Percentiles rank a stretch among this genome's conserved stretches.
These are phyloP conservation scores for Wickerhamomyces sp. DNA, from an alignment of 1,139 yeast species.

Conservation along the genomic window DNA sequence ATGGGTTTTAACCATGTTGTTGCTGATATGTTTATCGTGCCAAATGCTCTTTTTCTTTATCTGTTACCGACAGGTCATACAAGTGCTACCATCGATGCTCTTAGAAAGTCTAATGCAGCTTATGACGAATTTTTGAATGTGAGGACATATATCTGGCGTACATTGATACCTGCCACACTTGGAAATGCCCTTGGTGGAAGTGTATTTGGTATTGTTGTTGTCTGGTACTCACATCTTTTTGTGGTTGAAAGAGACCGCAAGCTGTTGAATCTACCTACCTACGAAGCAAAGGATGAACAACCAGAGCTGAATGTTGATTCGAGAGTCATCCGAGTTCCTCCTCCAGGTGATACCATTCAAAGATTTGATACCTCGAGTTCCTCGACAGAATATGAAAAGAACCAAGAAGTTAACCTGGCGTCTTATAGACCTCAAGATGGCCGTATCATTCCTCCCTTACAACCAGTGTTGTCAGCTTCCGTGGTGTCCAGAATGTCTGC, in stretches of 20 bases:
- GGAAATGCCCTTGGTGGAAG: constrained; percentile 74
- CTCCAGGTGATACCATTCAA: background rate
- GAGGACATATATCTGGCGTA: constrained; percentile 65
- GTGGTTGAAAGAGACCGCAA: constrained; percentile 67
- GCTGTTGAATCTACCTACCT: constrained; percentile 54
- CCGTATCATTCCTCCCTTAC: constrained; percentile 2
- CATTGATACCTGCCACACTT: constrained; percentile 58
- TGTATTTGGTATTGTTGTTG: constrained; percentile 53
- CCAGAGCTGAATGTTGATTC: constrained; percentile 74
- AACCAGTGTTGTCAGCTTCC: no score
- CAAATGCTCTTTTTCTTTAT: constrained; percentile 49
- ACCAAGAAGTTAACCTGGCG: constrained; percentile 10
- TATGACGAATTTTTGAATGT: constrained; percentile 60
- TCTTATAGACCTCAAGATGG: constrained; percentile 13
- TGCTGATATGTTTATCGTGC: constrained; percentile 70
- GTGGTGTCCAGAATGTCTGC: constrained; percentile 6
- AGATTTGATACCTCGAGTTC: constrained; percentile 8
- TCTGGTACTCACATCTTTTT: constrained; percentile 64
- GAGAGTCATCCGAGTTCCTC: constrained; percentile 53
- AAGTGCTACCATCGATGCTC: background rate
- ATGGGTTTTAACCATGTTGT: constrained; percentile 76
- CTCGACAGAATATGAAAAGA: constrained; percentile 7
- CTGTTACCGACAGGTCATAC: background rate
- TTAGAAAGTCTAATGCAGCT: background rate
- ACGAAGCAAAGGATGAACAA: constrained; percentile 71